A percentile compares a stretch with the other conserved stretches of the same genome.
Conservation (phyloP, 192 early-diverging fungal species). For the Dissophora globulifera region DNA sequence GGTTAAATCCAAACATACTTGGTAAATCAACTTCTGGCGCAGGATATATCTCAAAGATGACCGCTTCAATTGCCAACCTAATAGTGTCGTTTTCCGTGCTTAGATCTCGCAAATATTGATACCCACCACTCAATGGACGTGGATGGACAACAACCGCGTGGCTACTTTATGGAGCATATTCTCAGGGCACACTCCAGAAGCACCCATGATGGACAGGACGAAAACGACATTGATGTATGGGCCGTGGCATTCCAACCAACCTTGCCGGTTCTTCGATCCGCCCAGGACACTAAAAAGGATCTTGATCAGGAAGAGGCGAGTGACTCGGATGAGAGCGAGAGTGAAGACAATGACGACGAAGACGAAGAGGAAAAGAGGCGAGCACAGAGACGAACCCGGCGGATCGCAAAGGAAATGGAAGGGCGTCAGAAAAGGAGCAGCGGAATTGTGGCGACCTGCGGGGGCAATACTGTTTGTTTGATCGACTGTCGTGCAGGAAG, state of each 20-base stretch:
- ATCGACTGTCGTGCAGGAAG: slow-evolving; percentile 56
- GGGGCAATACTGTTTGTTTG: slow-evolving; percentile 55
- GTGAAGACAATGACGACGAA: neutral
- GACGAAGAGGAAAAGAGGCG: slow-evolving; percentile 2
- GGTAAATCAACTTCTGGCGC: no score
- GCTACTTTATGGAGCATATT: slow-evolving; percentile 23
- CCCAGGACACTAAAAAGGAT: neutral
- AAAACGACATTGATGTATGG: slow-evolving; percentile 52
- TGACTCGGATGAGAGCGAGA: neutral
- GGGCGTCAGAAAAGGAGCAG: neutral
- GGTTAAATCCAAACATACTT: slow-evolving; percentile 15
- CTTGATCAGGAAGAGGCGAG: neutral
- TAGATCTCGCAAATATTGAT: neutral
- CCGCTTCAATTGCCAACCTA: no score
- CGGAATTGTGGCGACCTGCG: slow-evolving; percentile 56
- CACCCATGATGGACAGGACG: slow-evolving; percentile 48
- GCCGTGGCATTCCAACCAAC: slow-evolving; percentile 57
- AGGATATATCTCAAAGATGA: no score
- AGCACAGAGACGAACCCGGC: neutral
- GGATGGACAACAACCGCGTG: slow-evolving; percentile 18
- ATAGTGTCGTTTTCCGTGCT: no score
- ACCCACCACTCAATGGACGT: neutral
- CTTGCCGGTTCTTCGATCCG: slow-evolving; percentile 9
- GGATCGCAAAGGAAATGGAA: neutral
- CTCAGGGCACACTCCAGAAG: slow-evolving; percentile 41